Conservation (phyloP, 2,329 filamentous ascomycete species). For the Diplocarpon rosae region DNA sequence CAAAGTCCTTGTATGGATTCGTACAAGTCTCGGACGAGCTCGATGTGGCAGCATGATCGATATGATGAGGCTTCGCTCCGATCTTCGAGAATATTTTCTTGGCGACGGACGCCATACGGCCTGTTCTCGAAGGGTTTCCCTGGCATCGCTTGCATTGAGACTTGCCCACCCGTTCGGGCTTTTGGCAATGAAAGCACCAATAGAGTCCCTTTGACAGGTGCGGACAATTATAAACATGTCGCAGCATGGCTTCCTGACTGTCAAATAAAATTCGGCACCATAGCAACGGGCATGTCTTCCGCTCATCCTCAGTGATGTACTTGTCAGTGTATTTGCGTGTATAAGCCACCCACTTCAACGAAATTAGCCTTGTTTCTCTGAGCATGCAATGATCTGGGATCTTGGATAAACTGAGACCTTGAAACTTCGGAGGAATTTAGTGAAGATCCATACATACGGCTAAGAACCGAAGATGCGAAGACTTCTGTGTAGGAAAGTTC, state of each 20-base stretch:
- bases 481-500: conserved; percentile 23
- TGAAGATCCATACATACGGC: background rate
- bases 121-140: conserved; percentile 16
- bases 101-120: conserved; percentile 19
- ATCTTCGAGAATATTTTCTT: conserved; percentile 24
- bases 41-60: conserved; percentile 1
- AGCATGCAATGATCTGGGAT: too few species aligned
- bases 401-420: too few species aligned
- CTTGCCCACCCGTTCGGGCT: conserved; percentile 19
- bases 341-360: conserved; percentile 18
- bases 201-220: conserved; percentile 21
- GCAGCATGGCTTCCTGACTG: conserved; percentile 20
- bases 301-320: conserved; percentile 20
- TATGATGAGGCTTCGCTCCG: conserved; percentile 15
- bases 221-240: conserved; percentile 22
- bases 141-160: conserved; percentile 21
- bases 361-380: too few species aligned
- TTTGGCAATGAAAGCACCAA: conserved; percentile 23
- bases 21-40: conserved; percentile 5
- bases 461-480: conserved; percentile 21
- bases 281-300: conserved; percentile 20
- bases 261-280: conserved; percentile 19
- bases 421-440: too few species aligned
- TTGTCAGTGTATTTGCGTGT: conserved; percentile 21
- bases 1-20: background rate